These are phyloP conservation scores for Hymenoscyphus albidus DNA, from an alignment of 2,329 filamentous ascomycete species.

Conservation along the genomic window DNA sequence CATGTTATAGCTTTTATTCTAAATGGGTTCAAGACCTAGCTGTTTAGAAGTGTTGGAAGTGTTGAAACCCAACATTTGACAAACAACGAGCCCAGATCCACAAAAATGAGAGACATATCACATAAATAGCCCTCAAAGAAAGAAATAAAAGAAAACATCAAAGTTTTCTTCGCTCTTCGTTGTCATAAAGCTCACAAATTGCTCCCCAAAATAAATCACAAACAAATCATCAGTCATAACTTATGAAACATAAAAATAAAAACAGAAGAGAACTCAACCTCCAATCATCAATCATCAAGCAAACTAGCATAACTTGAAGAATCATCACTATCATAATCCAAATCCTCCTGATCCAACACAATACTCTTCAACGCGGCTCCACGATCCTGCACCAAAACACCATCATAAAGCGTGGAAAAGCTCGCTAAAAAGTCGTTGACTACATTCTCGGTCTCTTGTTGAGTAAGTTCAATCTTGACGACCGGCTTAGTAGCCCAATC, in stretches of 20 bases:
- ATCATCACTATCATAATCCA: slow-evolving; percentile 18
- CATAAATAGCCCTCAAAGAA: background rate
- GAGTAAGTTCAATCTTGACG: slow-evolving; percentile 15
- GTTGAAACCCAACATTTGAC: too few species aligned
- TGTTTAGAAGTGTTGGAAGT: too few species aligned
- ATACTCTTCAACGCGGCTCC: slow-evolving; percentile 16
- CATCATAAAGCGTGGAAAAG: slow-evolving; percentile 20
- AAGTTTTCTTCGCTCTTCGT: background rate
- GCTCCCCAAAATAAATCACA: background rate
- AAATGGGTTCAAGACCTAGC: too few species aligned
- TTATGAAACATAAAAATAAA: background rate
- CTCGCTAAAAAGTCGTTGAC: slow-evolving; percentile 23
- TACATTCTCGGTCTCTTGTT: slow-evolving; percentile 20
- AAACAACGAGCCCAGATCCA: too few species aligned
- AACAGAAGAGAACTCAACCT: background rate
- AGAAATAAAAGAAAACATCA: background rate
- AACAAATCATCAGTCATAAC: background rate
- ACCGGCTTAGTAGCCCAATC: slow-evolving; percentile 3
- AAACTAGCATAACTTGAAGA: slow-evolving; percentile 8
- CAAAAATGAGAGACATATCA: too few species aligned
- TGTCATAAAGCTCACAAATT: background rate
- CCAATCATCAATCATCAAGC: slow-evolving; percentile 3
- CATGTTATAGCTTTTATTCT: too few species aligned
- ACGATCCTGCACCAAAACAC: slow-evolving; percentile 13
- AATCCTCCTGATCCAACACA: slow-evolving; percentile 9